These are phyloP conservation scores for Leccinum fuscescens DNA, from an alignment of 1,284 basidiomycete species.

Conservation along the genomic window DNA sequence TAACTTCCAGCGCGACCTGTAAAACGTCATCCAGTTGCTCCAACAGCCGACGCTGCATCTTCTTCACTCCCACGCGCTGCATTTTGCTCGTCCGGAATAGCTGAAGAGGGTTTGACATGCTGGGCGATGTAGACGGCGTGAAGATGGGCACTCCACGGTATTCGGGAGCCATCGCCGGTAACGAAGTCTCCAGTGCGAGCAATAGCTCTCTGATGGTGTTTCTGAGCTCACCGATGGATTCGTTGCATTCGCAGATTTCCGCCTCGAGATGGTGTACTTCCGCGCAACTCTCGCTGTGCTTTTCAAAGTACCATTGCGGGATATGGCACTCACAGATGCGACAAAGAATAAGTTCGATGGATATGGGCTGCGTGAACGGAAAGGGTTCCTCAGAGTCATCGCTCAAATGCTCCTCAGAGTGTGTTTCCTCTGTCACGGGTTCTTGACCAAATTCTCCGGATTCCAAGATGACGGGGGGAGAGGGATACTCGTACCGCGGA, in stretches of 20 bases:
- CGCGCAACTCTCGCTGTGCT: constrained; percentile 98
- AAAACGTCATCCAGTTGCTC: constrained; percentile 87
- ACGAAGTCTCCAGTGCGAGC: constrained; percentile 61
- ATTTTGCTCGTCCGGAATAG: constrained; percentile 71
- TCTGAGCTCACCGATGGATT: constrained; percentile 83
- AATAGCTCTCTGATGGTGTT: constrained; percentile 79
- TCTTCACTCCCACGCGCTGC: constrained; percentile 79
- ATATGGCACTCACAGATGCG: constrained; percentile 97
- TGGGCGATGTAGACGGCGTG: constrained; percentile 64
- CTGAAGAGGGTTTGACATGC: constrained; percentile 67
- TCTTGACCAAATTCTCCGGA: constrained; percentile 54
- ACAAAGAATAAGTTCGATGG: constrained; percentile 87
- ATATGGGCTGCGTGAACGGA: constrained; percentile 73
- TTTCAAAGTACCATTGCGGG: constrained; percentile 99
- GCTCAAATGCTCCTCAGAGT: constrained; percentile 22
- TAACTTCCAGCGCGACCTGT: constrained; percentile 77
- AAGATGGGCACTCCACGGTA: constrained; percentile 89
- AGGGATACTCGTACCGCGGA: constrained; percentile 63
- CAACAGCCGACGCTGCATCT: constrained; percentile 76
- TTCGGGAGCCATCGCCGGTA: constrained; percentile 62
- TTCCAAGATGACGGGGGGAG: constrained; percentile 56
- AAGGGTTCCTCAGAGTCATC: constrained; percentile 62
- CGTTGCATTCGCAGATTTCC: constrained; percentile 92
- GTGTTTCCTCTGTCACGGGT: constrained; percentile 36
- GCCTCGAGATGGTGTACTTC: constrained; percentile 97